Evolutionary conservation across 176 grass and related monocot species (phyloP).

Genomic region (Secale cereale): DNA sequence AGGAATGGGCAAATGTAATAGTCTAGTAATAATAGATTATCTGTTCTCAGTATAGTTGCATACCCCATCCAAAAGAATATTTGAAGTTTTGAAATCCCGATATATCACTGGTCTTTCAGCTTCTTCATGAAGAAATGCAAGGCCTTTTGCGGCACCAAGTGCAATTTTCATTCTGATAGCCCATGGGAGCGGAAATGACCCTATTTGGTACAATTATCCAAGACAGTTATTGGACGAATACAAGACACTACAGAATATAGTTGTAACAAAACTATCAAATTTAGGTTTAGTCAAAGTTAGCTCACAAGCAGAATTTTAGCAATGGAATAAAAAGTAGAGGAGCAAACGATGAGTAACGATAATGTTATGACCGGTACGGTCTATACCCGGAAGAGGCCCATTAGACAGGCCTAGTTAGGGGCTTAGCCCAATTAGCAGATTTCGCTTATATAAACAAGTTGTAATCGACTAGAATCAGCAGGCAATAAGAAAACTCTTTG

Average conservation of each 20-base stretch:
- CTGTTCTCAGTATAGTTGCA: slow-evolving; percentile 14
- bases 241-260: slow-evolving; percentile 6
- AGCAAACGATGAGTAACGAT: background rate
- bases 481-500: too few relatives aligned
- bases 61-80: slow-evolving; percentile 93
- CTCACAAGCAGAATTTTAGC: background rate
- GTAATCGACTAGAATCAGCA: too few relatives aligned
- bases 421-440: too few relatives aligned
- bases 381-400: too few relatives aligned
- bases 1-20: slow-evolving; percentile 13
- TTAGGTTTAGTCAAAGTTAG: slow-evolving; percentile 3
- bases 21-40: slow-evolving; percentile 13
- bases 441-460: too few relatives aligned
- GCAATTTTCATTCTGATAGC: slow-evolving; percentile 96
- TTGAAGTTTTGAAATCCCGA: slow-evolving; percentile 99
- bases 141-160: slow-evolving; percentile 91
- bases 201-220: slow-evolving; percentile 48
- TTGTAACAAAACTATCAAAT: background rate
- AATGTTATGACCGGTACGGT: too few relatives aligned
- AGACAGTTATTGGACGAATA: slow-evolving; percentile 5
- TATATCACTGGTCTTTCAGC: slow-evolving; percentile 98
- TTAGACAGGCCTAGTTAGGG: too few relatives aligned
- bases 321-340: background rate
- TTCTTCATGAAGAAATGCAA: slow-evolving; percentile 99
- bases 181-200: slow-evolving; percentile 91